These are phyloP conservation scores for Phytopythium litorale DNA, from an alignment of 352 stramenopile genomes.

Conservation along the genomic window DNA sequence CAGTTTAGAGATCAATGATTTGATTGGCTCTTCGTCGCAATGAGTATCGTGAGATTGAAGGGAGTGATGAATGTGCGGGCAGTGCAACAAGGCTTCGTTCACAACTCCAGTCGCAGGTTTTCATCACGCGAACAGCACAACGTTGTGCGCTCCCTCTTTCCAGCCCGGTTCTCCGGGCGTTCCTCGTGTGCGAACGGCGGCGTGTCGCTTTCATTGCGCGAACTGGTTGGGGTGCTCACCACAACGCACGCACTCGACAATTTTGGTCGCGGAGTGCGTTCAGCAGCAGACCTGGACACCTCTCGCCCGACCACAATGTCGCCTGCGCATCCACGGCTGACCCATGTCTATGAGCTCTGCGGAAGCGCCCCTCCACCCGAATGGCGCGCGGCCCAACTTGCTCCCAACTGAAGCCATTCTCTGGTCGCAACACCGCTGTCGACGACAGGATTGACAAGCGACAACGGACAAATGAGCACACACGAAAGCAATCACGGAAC, in stretches of 20 bases:
- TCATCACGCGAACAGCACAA: neutral
- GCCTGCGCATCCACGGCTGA: neutral
- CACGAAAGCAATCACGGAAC: neutral
- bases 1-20: neutral
- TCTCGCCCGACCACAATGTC: neutral
- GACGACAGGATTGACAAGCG: too few relatives aligned
- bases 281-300: neutral
- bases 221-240: neutral
- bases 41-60: too few relatives aligned
- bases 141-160: neutral
- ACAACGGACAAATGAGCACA: neutral
- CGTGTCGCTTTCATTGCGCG: neutral
- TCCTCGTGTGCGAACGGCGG: neutral
- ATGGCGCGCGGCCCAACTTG: neutral
- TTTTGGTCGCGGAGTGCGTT: neutral
- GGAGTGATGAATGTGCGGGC: too few relatives aligned
- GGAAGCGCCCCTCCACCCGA: neutral
- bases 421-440: neutral
- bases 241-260: neutral
- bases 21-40: neutral
- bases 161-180: neutral
- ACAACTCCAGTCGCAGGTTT: too few relatives aligned
- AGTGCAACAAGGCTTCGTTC: too few relatives aligned
- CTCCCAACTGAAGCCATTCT: neutral
- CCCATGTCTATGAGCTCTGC: too few relatives aligned